Base-by-base conservation (phyloP, 768 basidiomycete species). In the Gymnopilus junonius region DNA sequence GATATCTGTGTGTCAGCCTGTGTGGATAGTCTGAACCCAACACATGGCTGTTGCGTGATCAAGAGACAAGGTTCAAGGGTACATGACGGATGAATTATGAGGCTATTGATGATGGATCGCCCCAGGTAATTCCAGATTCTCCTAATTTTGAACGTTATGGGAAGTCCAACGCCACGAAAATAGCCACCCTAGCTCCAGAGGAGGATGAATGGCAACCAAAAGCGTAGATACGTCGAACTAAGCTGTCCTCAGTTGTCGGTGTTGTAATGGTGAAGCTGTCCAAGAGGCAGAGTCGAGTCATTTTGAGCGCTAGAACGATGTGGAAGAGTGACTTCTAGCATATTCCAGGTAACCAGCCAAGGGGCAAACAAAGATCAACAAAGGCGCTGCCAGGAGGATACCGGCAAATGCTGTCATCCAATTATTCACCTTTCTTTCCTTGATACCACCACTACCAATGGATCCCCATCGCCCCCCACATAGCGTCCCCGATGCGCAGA, bases 401-500 rank as follows among this genome's bases (percentile, higher is more conserved):
- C 58, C 48, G 59, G 58, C 35, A 40, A 46, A 45, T 56, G 51
- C n/a, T 50, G 48, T 53, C 50, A 42, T n/a, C 51, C 51, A 61
- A 27, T 55, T 21, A n/a, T n/a, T 81, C 5, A 74, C 21, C 58
- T 54, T 40, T 58, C 48, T 50, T 14, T n/a, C 42, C 40, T n/a
- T 62, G 54, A 56, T 62, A 55, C 37, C 57, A 50, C 64, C 34
- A 62, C 56, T 40, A 45, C 57, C 62, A 77, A 64, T 64, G 63
- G 63, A 64, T 17, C 34, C 54, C 5, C 45, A 56, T 37, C 48
- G 59, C 40, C 23, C 54, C 25, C 46, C 21, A 55, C 31, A 62
- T 55, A 48, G 29, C 55, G 55, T 53, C 35, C 25, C 35, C 11
- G 75, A 79, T 63, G 73, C 32, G 40, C 66, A 65, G 23, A 76